Base-by-base conservation (phyloP, 495 filamentous ascomycete species). In the Talaromyces proteolyticus region DNA sequence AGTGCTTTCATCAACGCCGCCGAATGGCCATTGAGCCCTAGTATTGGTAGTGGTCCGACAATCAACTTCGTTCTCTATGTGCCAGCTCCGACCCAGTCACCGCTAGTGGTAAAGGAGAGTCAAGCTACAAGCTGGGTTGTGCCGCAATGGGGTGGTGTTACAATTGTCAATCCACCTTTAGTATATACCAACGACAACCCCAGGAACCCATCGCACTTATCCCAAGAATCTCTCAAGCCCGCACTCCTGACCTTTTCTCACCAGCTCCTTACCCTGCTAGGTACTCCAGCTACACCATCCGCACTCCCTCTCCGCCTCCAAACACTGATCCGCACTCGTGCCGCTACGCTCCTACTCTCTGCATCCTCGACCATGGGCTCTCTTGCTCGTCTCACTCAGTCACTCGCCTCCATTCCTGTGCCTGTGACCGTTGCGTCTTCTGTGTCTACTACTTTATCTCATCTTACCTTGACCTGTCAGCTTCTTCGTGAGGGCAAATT, bases 1-100 rank as follows among this genome's bases (percentile, higher is more conserved):
- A 88, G 88, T 42, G 89, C 86, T 24, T 98, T 98, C 61, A 89
- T 97, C 67, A 98, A 98, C 58, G 91, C 90, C 24, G 93, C 93
- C 6, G 94, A 98, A 69, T 98, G 93, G 93, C 93, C 93, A 0
- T 69, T 98, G 21, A 91, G 85, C 56, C 93, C 93, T 14, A 95
- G 90, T 60, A 95, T 97, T 56, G 94, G 92, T 26, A 83, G 75
- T 22, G 91, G 91, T 2, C 92, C 93, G 26, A 96, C 93, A 0
- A 79, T 98, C 55, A 97, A 97, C 69, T 97, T 98, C 57, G 82
- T 96, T 47, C 74, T 97, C 18, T 97, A 92, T 57, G 82, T 95
- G 10, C 85, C 86, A 5, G 64, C 74, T 21, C 64, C 67, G n/a
- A 63, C 67, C 3, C 79, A 81, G 47, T 75, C 79, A 0, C 86